Evolutionary conservation across 1,284 basidiomycete species (phyloP).

Genomic region (Chalciporus sp.): DNA sequence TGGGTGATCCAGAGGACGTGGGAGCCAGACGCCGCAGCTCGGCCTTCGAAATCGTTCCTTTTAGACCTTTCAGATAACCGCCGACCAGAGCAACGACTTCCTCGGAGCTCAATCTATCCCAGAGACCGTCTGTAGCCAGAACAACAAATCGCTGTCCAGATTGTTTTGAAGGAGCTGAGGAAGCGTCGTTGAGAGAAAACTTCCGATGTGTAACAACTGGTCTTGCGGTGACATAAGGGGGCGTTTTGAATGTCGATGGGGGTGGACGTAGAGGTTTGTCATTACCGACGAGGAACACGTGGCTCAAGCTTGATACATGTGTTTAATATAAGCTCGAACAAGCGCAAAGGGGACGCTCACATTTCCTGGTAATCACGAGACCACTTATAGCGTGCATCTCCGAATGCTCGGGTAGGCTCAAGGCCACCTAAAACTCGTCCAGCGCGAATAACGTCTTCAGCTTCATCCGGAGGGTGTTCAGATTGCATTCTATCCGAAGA

Average conservation of each 20-base stretch:
- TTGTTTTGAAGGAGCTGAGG: conserved; percentile 19
- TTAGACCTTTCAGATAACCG: conserved; percentile 77
- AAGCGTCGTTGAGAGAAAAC: conserved; percentile 45
- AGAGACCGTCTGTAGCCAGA: conserved; percentile 92
- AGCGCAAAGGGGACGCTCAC: conserved; percentile 46
- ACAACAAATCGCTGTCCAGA: conserved; percentile 71
- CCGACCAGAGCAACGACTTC: conserved; percentile 92
- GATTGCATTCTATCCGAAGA: conserved; percentile 67
- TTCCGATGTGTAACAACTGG: conserved; percentile 89
- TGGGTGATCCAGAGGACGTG: conserved; percentile 51
- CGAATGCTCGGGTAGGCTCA: conserved; percentile 94
- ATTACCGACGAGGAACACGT: conserved; percentile 68
- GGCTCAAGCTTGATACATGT: conserved; percentile 53
- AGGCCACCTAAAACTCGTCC: conserved; percentile 92
- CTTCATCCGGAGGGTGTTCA: conserved; percentile 88
- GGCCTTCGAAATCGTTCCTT: conserved; percentile 62
- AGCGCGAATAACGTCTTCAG: conserved; percentile 78
- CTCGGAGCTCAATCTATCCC: conserved; percentile 94
- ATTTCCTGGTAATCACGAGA: conserved; percentile 68
- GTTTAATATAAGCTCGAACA: conserved; percentile 2
- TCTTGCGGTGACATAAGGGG: conserved; percentile 91
- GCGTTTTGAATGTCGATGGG: conserved; percentile 73
- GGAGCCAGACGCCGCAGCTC: conserved; percentile 56
- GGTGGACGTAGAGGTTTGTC: conserved; percentile 60
- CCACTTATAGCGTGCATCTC: conserved; percentile 96